These are phyloP conservation scores for Rhizoclosmatium globosum DNA, from an alignment of 192 early-diverging fungal species.

Conservation along the genomic window DNA sequence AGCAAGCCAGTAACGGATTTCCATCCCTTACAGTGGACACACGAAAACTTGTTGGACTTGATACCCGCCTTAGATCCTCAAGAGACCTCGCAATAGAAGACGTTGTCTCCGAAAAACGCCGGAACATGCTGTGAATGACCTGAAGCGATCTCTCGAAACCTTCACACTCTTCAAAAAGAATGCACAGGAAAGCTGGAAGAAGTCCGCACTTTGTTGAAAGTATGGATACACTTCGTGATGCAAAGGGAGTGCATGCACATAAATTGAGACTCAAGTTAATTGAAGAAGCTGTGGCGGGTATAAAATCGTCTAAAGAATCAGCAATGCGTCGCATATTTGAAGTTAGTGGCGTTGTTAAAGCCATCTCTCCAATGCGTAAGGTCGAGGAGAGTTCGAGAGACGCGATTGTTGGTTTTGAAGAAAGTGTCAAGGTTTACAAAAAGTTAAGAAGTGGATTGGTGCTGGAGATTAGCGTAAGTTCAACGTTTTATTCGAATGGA, in stretches of 20 bases:
- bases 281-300: constrained; percentile 1
- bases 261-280: constrained; percentile 7
- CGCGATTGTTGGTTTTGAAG: constrained; percentile 11
- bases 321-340: not conserved
- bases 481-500: not conserved
- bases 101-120: constrained; percentile 13
- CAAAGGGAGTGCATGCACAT: not conserved
- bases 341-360: not conserved
- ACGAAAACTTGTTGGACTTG: not conserved
- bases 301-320: not conserved
- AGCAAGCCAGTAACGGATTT: not conserved
- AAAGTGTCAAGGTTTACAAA: constrained; percentile 7
- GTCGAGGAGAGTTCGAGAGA: constrained; percentile 15
- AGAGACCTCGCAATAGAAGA: constrained; percentile 4
- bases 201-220: constrained; percentile 8
- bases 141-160: not conserved
- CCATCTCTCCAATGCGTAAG: not conserved
- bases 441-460: not conserved
- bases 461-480: constrained; percentile 9
- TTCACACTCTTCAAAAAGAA: not conserved
- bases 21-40: constrained; percentile 21
- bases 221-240: constrained; percentile 9
- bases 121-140: not conserved
- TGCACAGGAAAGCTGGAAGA: not conserved
- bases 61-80: not conserved